phyloP scores from a whole-genome alignment of 75 land plant species.

The Pinus taeda region DNA sequence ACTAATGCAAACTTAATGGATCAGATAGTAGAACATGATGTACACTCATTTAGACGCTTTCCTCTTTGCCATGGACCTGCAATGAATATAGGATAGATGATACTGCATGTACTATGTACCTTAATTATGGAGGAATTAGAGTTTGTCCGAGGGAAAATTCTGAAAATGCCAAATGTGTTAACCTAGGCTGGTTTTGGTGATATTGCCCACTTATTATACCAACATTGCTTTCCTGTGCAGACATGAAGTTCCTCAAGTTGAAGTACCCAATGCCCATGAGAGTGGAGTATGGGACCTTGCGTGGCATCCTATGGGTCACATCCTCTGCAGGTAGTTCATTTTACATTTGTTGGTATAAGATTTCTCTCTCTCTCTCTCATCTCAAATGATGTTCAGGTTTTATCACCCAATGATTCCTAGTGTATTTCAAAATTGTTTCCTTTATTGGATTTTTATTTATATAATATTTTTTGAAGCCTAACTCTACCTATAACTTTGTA shows the following conservation, averaged over 20 bases:
- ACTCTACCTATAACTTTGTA: no score
- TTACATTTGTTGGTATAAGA: background rate
- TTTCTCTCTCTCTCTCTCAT: background rate
- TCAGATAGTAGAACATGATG: background rate
- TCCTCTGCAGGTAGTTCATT: constrained; percentile 83
- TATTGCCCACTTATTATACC: no score
- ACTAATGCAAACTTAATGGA: background rate
- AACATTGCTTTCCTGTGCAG: constrained; percentile 27
- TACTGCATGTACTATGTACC: background rate
- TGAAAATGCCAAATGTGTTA: background rate
- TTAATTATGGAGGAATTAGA: background rate
- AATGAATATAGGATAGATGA: background rate
- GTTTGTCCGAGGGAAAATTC: background rate
- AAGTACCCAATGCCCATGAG: constrained; percentile 86
- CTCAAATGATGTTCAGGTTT: no score
- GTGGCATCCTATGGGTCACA: constrained; percentile 99
- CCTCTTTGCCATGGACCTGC: no score
- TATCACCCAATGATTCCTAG: no score
- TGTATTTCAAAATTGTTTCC: no score
- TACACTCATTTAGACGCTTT: background rate
- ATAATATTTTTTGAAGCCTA: no score
- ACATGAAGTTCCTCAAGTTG: constrained; percentile 93
- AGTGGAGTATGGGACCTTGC: constrained; percentile 94
- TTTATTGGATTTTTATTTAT: no score
- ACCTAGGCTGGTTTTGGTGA: background rate